Percentiles rank a stretch among this genome's conserved stretches.
These are phyloP conservation scores for Sequoia sempervirens DNA, from an alignment of 75 land plant genomes.

Conservation along the genomic window DNA sequence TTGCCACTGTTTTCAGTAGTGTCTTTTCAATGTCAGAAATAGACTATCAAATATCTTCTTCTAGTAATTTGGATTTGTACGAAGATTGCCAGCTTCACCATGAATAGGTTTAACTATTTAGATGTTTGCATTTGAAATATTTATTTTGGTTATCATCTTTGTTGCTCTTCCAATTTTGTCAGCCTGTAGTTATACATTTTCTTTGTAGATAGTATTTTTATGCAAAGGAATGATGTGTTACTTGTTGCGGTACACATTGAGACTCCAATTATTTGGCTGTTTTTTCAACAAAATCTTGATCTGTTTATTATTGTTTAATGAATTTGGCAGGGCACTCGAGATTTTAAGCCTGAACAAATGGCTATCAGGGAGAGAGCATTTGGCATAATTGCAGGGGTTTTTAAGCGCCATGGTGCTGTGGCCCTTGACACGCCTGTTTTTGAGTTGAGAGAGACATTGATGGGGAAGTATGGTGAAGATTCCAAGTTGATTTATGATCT, in stretches of 20 bases:
- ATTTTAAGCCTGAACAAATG: constrained; percentile 86
- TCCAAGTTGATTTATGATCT: constrained; percentile 90
- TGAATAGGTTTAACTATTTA: background rate
- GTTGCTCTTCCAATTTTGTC: background rate
- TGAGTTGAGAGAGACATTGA: constrained; percentile 85
- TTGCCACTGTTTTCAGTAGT: background rate
- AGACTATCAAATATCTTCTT: background rate
- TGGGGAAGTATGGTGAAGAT: constrained; percentile 95
- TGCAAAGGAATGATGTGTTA: background rate
- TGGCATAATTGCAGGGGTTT: constrained; percentile 57
- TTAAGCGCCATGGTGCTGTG: constrained; percentile 81
- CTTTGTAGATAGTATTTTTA: background rate
- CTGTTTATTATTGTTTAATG: background rate
- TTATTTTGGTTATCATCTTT: background rate
- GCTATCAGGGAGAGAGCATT: constrained; percentile 75
- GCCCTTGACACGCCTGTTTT: constrained; percentile 86
- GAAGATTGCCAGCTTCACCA: background rate
- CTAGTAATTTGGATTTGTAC: background rate
- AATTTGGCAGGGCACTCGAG: constrained; percentile 70
- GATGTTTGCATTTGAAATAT: background rate
- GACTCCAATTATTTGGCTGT: background rate
- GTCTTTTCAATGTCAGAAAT: background rate
- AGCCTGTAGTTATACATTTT: background rate
- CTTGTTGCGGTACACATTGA: background rate
- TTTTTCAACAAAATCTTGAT: background rate